Evolutionary conservation across 1,284 basidiomycete species (phyloP).

Genomic region (Pyrrhoderma noxium): DNA sequence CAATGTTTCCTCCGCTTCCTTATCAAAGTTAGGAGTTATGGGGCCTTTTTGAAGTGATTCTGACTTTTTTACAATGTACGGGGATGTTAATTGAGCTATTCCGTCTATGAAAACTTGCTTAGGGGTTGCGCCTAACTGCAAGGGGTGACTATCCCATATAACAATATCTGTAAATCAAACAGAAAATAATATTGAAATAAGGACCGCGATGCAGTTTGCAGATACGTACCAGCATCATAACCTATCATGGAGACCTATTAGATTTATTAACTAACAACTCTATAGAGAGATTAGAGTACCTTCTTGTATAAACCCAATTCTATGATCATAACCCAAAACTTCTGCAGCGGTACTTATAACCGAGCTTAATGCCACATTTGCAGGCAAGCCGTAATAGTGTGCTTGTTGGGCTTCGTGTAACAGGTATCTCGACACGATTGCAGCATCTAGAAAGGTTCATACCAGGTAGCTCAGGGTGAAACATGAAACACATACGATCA

Average conservation of each 20-base stretch:
- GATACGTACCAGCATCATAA: slow-evolving; percentile 29
- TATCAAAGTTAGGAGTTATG: slow-evolving; percentile 21
- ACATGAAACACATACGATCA: slow-evolving; percentile 35
- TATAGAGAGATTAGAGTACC: slow-evolving; percentile 20
- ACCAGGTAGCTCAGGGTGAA: too few relatives aligned
- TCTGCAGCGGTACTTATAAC: slow-evolving; percentile 43
- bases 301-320: slow-evolving; percentile 40
- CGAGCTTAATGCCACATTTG: slow-evolving; percentile 27
- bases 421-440: slow-evolving; percentile 37
- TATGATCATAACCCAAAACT: slow-evolving; percentile 42
- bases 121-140: slow-evolving; percentile 35
- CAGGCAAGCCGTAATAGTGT: slow-evolving; percentile 34
- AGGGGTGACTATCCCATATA: slow-evolving; percentile 47
- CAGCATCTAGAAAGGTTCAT: not conserved
- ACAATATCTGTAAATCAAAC: slow-evolving; percentile 32
- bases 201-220: too few relatives aligned
- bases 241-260: slow-evolving; percentile 21
- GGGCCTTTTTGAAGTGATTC: slow-evolving; percentile 19
- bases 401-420: slow-evolving; percentile 47
- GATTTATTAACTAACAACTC: not conserved
- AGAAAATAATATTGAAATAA: not conserved
- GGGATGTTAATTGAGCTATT: slow-evolving; percentile 18
- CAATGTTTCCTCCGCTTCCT: slow-evolving; percentile 22
- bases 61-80: slow-evolving; percentile 18
- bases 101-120: slow-evolving; percentile 25